These are phyloP conservation scores for Blastobotrys serpentis DNA, from an alignment of 1,139 yeast species.

Conservation along the genomic window DNA sequence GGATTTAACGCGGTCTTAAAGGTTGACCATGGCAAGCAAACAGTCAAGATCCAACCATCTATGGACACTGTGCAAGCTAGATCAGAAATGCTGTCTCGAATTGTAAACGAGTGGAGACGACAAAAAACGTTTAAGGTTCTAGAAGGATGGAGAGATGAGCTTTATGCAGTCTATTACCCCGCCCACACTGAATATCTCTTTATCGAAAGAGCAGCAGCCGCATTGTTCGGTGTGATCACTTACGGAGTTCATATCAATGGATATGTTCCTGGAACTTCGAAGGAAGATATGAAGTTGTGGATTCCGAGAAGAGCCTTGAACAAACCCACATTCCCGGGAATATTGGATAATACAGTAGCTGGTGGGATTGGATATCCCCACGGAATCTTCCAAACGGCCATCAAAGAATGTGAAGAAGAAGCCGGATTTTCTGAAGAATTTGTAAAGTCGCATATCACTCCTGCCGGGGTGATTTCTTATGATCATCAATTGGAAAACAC, in stretches of 20 bases:
- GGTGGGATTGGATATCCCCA: constrained; percentile 89
- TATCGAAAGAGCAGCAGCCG: constrained; percentile 79
- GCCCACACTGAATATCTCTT: constrained; percentile 55
- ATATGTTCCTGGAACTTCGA: constrained; percentile 55
- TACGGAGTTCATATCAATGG: constrained; percentile 91
- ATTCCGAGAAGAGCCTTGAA: constrained; percentile 73
- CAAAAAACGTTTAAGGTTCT: constrained; percentile 44
- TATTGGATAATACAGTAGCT: constrained; percentile 90
- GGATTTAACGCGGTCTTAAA: constrained; percentile 38
- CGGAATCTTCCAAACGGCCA: constrained; percentile 70
- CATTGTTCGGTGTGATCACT: constrained; percentile 78
- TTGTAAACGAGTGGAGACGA: constrained; percentile 49
- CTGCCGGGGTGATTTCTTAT: constrained; percentile 72
- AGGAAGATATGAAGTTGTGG: constrained; percentile 61
- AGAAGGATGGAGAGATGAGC: constrained; percentile 86
- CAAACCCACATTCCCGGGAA: constrained; percentile 86
- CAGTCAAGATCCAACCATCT: constrained; percentile 42
- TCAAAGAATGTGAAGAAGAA: constrained; percentile 88
- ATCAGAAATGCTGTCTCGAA: constrained; percentile 43
- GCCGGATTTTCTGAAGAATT: constrained; percentile 68
- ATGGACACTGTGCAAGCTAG: constrained; percentile 51
- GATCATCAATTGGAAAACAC: constrained; percentile 24
- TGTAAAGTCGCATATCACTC: constrained; percentile 46
- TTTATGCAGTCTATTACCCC: constrained; percentile 68
- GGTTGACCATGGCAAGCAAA: constrained; percentile 36